Base-by-base conservation (phyloP, 2,329 filamentous ascomycete species). In the Epichloe bromicola region DNA sequence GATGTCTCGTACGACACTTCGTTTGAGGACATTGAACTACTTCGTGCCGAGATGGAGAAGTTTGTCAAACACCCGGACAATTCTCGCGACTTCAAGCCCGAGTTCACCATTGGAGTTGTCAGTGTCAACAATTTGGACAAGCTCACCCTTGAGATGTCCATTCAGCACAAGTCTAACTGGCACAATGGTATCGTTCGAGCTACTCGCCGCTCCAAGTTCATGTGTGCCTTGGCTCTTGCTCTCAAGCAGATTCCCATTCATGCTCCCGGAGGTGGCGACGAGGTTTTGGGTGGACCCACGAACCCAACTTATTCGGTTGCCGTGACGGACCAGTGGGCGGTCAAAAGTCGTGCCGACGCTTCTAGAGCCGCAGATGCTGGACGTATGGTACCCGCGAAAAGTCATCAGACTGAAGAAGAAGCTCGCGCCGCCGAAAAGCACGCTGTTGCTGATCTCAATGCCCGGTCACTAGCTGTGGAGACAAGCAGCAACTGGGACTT, bases 101-200 rank as follows among this genome's bases (percentile, higher is more conserved):
- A 95, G 51, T 74, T 97, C 49, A 77, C 82, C 54, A 80, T 97
- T 52, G 82, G 88, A 58, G 80, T 96, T 15, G 75, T 79, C 26
- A 82, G 87, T 51, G 82, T 97, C 36, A 85, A 84, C 40, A 85
- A 90, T 61, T 82, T 95, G 72, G 87, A 94, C 68, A 95, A 95
- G 71, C 74, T 97, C 48, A 78, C 86, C 59, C 79, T 98, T 51
- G 82, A 82, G 60, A 75, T 96, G 39, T 83, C 86, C 60, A 89
- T 96, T 63, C 82, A 85, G 62, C 89, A 97, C 75, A 97, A 97
- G 71, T 88, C 84, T 52, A 93, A 91, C 70, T 91, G 87, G 86
- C 81, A 88, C 58, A 89, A 96, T 67, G 91, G 95, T 58, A 76
- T 79, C 1, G 77, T 96, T 40, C 85, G 90, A 40, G 83, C 84